Evolutionary conservation across 306 rosid species (phyloP).

Genomic region (Cicer judaicum): DNA sequence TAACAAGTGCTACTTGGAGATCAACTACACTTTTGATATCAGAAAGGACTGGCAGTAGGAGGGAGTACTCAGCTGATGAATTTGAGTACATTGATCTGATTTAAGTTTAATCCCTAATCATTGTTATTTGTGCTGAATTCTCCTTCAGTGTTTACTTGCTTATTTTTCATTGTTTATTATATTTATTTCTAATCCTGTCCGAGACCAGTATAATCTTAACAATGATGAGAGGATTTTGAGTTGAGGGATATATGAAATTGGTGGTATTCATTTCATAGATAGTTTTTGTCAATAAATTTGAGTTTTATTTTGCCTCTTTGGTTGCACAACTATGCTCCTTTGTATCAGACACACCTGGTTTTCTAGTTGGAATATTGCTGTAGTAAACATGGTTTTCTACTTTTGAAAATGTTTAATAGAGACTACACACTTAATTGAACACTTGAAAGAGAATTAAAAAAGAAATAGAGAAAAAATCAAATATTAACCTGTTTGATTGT

Average conservation of each 20-base stretch:
- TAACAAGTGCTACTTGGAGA: constrained; percentile 90
- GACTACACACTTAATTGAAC: too few relatives aligned
- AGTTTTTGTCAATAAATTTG: constrained; percentile 57
- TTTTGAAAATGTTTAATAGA: too few relatives aligned
- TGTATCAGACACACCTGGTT: too few relatives aligned
- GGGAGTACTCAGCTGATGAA: background rate
- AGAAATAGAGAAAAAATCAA: too few relatives aligned
- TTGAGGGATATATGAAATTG: constrained; percentile 20
- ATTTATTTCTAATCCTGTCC: constrained; percentile 48
- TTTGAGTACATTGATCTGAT: background rate
- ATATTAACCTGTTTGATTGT: too few relatives aligned
- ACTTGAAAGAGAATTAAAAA: too few relatives aligned
- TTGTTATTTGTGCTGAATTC: constrained; percentile 54
- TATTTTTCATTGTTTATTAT: constrained; percentile 43
- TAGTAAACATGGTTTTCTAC: too few relatives aligned
- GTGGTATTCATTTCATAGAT: constrained; percentile 50
- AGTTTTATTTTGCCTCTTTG: constrained; percentile 39
- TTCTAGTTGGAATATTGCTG: too few relatives aligned
- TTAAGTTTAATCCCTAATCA: constrained; percentile 41
- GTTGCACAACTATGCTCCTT: constrained; percentile 15
- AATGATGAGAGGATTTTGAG: constrained; percentile 58
- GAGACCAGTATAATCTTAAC: constrained; percentile 52
- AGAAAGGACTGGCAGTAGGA: constrained; percentile 72
- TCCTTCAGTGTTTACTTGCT: constrained; percentile 50
- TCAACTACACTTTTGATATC: constrained; percentile 85